Percentiles rank a stretch among this genome's conserved stretches.
phyloP scores from a whole-genome alignment of 345 rosid genomes.

The Excoecaria agallocha region DNA sequence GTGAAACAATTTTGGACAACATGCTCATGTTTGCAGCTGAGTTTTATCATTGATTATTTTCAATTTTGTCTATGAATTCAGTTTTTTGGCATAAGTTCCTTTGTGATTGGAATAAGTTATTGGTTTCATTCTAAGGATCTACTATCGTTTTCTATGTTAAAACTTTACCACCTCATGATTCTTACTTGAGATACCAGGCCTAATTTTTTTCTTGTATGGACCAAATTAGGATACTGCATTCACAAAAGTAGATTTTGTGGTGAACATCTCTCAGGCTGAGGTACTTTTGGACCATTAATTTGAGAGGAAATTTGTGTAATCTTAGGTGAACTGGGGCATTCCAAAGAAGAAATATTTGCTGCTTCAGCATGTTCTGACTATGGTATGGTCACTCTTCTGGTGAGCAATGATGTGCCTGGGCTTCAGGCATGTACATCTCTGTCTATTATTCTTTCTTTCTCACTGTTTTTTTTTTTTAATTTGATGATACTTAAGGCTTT shows the following conservation, averaged over 20 bases:
- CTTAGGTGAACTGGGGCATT: slow-evolving; percentile 43
- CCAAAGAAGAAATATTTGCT: slow-evolving; percentile 53
- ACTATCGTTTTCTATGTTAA: not conserved
- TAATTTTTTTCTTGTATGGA: not conserved
- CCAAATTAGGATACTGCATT: not conserved
- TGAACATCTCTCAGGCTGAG: not conserved
- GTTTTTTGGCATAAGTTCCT: not conserved
- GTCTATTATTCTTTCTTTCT: not conserved
- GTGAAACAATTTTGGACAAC: not conserved
- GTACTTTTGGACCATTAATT: not conserved
- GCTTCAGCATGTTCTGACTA: slow-evolving; percentile 87
- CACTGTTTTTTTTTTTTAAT: not conserved
- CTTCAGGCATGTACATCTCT: slow-evolving; percentile 55
- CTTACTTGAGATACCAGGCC: not conserved
- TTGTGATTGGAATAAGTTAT: not conserved
- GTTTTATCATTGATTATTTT: not conserved
- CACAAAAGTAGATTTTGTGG: slow-evolving; percentile 10
- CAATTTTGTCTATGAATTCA: not conserved
- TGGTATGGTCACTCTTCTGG: slow-evolving; percentile 79
- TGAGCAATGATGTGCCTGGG: slow-evolving; percentile 76
- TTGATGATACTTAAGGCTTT: slow-evolving; percentile 1
- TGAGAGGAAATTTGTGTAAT: slow-evolving; percentile 9
- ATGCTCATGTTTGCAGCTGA: not conserved
- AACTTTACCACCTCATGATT: not conserved
- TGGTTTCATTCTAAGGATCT: not conserved